Evolutionary conservation across 257 asterid species (phyloP), one percentile per base, ranked within the genome.

Genomic region (Osmanthus fragrans): DNA sequence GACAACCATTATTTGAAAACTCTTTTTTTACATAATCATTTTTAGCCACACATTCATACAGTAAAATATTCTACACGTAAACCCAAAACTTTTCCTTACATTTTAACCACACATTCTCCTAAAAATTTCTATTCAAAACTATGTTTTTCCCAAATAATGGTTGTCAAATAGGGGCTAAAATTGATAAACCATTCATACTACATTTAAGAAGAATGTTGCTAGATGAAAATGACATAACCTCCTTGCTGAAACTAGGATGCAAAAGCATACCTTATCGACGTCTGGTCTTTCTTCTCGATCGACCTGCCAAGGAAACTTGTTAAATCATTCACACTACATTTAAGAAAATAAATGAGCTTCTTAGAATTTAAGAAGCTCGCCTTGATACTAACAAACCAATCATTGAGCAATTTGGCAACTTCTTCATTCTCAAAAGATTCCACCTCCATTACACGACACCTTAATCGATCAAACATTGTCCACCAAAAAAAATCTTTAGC

Each of bases 371-470:
- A 67, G 79, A 81, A 25, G 64, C 82, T 78, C 75, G 89, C 98
- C 96, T 95, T 95, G 80, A 95, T 91, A 83, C 99, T 93, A 33
- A 95, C 88, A 79, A 95, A 95, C 92, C 93, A 91, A 66, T 88
- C 98, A 80, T 93, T 95, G 27, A 95, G 96, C 88, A 95, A 64
- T 67, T 90, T 89, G 5, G 97, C 96, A 11, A 88, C 93, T 71
- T 89, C 98, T 74, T 86, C 96, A 75, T 83, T 83, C 90, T 95
- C 99, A 54, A 95, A 95, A 49, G 99, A 95, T 79, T 95, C 99
- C 75, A 90, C 97, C 86, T 95, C 99, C 99, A 93, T 95, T 12
- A 95, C 99, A 89, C 93, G 99, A 84, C 99, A 95, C 98, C 99
- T 94, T 79, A 77, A 66, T 65, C 5, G 77, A 72, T 49, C 27